These are phyloP conservation scores for Gilbertella persicaria DNA, from an alignment of 371 early-diverging fungal species.

Conservation along the genomic window DNA sequence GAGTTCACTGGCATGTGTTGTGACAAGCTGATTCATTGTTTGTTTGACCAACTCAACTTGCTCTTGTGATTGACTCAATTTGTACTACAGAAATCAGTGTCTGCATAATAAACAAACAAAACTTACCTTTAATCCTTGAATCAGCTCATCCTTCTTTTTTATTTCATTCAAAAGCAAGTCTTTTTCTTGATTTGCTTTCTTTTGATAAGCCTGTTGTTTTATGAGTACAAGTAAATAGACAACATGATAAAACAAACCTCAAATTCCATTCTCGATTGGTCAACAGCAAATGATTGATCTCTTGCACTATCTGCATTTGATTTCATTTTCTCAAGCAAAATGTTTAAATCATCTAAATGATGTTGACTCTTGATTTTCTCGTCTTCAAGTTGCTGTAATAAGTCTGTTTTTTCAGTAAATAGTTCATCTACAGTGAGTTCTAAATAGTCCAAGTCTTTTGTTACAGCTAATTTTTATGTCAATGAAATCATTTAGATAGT, in stretches of 20 bases:
- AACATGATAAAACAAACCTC: conserved; percentile 4
- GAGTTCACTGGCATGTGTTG: conserved; percentile 14
- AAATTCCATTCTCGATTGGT: conserved; percentile 18
- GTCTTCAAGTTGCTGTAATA: conserved; percentile 39
- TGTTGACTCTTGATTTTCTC: conserved; percentile 31
- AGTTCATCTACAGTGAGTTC: conserved; percentile 52
- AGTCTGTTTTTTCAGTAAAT: conserved; percentile 44
- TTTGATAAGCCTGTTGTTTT: conserved; percentile 1
- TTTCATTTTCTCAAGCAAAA: conserved; percentile 21
- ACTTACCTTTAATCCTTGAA: conserved; percentile 10
- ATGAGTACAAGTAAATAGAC: not conserved
- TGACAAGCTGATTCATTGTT: conserved; percentile 19
- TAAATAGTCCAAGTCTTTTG: conserved; percentile 49
- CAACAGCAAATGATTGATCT: conserved; percentile 26
- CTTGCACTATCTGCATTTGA: conserved; percentile 24
- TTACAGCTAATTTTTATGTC: conserved; percentile 42
- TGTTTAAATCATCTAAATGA: conserved; percentile 20
- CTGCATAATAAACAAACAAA: not conserved
- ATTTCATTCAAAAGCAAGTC: not conserved
- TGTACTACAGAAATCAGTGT: not conserved
- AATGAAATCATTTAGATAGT: too few relatives aligned
- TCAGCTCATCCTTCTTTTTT: conserved; percentile 4
- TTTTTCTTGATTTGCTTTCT: conserved; percentile 7
- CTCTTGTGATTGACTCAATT: conserved; percentile 14
- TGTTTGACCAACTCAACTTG: conserved; percentile 10